These are phyloP conservation scores for Neofusicoccum parvum DNA, from an alignment of 2,329 filamentous ascomycete genomes.

Conservation along the genomic window DNA sequence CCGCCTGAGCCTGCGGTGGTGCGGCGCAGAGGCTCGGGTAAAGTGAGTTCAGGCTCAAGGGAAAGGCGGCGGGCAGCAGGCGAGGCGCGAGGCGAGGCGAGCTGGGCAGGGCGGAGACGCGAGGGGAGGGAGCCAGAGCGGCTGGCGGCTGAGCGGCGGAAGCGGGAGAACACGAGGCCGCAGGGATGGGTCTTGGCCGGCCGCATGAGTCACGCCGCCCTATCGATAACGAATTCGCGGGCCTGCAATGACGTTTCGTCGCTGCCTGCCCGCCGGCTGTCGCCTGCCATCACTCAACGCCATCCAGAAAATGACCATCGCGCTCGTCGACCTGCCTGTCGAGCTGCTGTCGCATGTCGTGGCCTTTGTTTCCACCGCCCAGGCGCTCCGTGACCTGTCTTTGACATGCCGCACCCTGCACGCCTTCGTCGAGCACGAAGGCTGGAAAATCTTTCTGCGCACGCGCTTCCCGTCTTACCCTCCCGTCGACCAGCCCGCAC, in stretches of 20 bases:
- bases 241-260: not conserved
- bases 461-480: slow-evolving; percentile 50
- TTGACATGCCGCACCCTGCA: slow-evolving; percentile 50
- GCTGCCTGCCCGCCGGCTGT: not conserved
- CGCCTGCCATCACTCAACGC: not conserved
- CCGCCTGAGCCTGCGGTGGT: not conserved
- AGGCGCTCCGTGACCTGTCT: slow-evolving; percentile 47
- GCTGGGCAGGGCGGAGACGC: not conserved
- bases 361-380: slow-evolving; percentile 48
- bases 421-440: slow-evolving; percentile 48
- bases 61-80: not conserved
- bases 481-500: slow-evolving; percentile 1
- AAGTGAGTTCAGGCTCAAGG: not conserved
- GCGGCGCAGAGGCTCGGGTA: not conserved
- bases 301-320: not conserved
- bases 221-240: not conserved
- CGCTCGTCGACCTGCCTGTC: slow-evolving; percentile 32
- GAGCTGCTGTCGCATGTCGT: slow-evolving; percentile 42
- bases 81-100: not conserved
- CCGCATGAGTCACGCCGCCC: not conserved
- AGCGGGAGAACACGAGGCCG: not conserved
- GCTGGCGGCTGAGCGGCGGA: no score
- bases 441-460: slow-evolving; percentile 52
- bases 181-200: not conserved
- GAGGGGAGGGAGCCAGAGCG: not conserved